Base-by-base conservation (phyloP, 139 green algal species). In the Desmodesmus armatus region DNA sequence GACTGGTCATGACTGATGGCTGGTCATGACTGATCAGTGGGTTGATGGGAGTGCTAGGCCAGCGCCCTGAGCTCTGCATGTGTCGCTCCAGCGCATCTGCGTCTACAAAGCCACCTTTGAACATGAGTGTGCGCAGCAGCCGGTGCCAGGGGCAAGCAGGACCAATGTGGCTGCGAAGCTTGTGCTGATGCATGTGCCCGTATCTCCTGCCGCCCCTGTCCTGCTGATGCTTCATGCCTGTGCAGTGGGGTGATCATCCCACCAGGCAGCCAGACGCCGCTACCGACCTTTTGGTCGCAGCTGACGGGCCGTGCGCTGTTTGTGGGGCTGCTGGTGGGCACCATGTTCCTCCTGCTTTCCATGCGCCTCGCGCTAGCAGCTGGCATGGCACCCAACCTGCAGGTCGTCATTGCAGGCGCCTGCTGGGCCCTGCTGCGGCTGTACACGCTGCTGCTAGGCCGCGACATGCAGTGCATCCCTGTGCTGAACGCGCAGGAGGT, bases 381-480 rank as follows among this genome's bases (percentile, higher is more conserved):
- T 25, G 80, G 80, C 29, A 33, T 80, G 13, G 43, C 51, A 23
- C 40, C 67, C 3, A 65, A 63, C 49, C 58, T 80, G 35, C 80
- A 86, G 69, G 49, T 86, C 2, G 67, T 43, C 39, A 73, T 80
- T 21, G 70, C 80, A 29, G 49, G n/a, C 3, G 39, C 29, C 53
- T 86, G 80, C 80, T 86, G 80, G 80, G 51, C 72, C 3, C 47
- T 86, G 19, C 51, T 86, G 33, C 47, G 49, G 11, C 4, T 39
- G 15, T 86, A 74, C 69, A 74, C 80, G 7, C 5, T 44, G 19
- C 25, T 86, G 7, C 51, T 86, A 0, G 80, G 80, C 37, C 67
- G 80, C 13, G 80, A 86, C 80, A 80, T 86, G 69, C 25, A 23
- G 7, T 80, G 69, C 80, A 80, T 86, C n/a, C 35, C n/a, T 35